Percentiles rank a stretch among this genome's conserved stretches.
Evolutionary conservation across 441 rosid species (phyloP).

Genomic region (Populus tomentosa): DNA sequence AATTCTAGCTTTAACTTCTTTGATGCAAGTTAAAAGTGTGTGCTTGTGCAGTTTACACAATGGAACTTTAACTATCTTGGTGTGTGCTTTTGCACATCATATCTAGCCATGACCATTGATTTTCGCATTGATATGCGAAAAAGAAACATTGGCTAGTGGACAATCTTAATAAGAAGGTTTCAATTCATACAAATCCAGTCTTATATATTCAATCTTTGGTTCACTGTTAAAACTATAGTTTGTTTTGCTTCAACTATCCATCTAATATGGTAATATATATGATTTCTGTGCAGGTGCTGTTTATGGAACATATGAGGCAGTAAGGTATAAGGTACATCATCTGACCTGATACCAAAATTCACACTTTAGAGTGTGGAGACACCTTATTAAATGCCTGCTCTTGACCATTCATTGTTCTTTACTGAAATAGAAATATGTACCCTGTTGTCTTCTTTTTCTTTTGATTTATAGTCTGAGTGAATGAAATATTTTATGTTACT

Average conservation of each 20-base stretch:
- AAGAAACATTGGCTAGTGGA: neutral
- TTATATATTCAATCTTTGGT: neutral
- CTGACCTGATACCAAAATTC: neutral
- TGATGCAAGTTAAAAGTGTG: neutral
- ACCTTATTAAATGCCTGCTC: neutral
- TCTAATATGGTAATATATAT: neutral
- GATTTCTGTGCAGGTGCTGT: conserved; percentile 66
- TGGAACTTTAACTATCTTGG: neutral
- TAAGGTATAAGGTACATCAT: conserved; percentile 56
- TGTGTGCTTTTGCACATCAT: neutral
- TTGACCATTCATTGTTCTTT: neutral
- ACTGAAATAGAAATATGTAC: neutral
- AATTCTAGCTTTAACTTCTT: neutral
- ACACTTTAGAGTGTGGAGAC: neutral
- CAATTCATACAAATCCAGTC: neutral
- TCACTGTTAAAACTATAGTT: neutral
- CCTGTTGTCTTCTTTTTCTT: neutral
- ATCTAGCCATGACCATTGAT: neutral
- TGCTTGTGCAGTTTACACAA: neutral
- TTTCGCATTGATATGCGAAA: neutral
- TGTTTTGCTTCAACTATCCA: neutral
- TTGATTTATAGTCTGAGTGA: neutral
- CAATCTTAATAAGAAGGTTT: neutral
- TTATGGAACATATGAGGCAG: conserved; percentile 81
- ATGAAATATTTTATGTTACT: neutral